Evolutionary conservation across 2,329 filamentous ascomycete species (phyloP), one percentile per base, ranked within the genome.

Genomic region (Botrytis hyacinthi): DNA sequence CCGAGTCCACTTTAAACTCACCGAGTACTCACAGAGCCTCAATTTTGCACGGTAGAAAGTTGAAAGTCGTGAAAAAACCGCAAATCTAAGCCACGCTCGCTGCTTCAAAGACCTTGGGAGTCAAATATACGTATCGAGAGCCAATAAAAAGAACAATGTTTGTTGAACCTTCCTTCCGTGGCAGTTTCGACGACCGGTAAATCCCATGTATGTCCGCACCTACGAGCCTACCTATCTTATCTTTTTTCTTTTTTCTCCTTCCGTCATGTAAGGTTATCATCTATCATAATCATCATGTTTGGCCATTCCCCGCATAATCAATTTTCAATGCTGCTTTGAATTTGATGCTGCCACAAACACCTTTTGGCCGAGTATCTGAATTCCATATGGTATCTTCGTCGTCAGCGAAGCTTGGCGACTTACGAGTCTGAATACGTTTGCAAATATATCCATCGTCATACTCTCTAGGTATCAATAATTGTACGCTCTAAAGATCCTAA

Each of bases 21-120:
- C 68, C 68, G 57, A 70, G 40, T 70, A 62, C 14, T 63, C 3
- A n/a, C 40, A 71, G 69, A 71, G 69, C 57, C 69, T 44, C 69
- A 63, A 26, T 10, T 9, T 35, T n/a, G 12, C 48, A 57, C 60
- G 40, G 54, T 9, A n/a, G 68, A 61, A n/a, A 14, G 0, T n/a
- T 4, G 48, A 51, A 61, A 18, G 65, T 20, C 4, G 1, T 0
- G 9, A 67, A 40, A 40, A 29, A 18, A 54, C 9, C 32, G 26
- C 20, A 51, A 4, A 51, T 67, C 63, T 67, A 37, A 67, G 63
- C 63, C 63, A 51, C 63, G 12, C 48, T 51, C 26, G 12, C 44
- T 37, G 44, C 29, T 66, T n/a, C 44, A 42, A 62, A n/a, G 46
- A 40, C 37, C 37, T 40, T 9, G 37, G 9, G 37, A 40, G 26